Conservation (phyloP, 73 alveolate species). For the Stentor coeruleus region DNA sequence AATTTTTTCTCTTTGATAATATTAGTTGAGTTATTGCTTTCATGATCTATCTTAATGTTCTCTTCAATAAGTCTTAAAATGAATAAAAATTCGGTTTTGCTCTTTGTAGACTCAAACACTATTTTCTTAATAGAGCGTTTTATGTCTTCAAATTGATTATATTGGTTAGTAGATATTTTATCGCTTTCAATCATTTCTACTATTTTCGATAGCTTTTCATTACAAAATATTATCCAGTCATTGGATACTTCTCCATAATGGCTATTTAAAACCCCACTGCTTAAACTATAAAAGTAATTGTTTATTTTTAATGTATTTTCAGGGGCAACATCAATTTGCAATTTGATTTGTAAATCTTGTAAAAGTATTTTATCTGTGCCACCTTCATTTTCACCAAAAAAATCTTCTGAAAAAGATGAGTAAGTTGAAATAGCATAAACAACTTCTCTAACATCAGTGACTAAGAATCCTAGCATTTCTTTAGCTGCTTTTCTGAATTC, state of each 20-base stretch:
- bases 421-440: not conserved
- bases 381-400: not conserved
- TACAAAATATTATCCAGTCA: not conserved
- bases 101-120: not conserved
- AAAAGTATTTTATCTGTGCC: too few species aligned
- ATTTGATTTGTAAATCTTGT: too few species aligned
- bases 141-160: not conserved
- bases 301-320: not conserved
- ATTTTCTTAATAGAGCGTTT: too few species aligned
- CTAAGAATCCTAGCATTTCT: not conserved
- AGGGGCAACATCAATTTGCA: not conserved
- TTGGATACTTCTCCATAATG: not conserved
- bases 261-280: not conserved
- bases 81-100: not conserved
- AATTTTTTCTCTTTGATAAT: not conserved
- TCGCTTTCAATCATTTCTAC: not conserved
- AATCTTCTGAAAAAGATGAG: not conserved
- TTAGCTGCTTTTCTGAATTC: not conserved
- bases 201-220: not conserved
- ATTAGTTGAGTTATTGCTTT: not conserved
- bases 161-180: not conserved
- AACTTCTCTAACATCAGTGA: not conserved
- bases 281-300: not conserved
- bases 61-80: not conserved
- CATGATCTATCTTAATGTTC: not conserved